These are phyloP conservation scores for Massarina eburnea DNA, from an alignment of 2,329 filamentous ascomycete species.

Conservation along the genomic window DNA sequence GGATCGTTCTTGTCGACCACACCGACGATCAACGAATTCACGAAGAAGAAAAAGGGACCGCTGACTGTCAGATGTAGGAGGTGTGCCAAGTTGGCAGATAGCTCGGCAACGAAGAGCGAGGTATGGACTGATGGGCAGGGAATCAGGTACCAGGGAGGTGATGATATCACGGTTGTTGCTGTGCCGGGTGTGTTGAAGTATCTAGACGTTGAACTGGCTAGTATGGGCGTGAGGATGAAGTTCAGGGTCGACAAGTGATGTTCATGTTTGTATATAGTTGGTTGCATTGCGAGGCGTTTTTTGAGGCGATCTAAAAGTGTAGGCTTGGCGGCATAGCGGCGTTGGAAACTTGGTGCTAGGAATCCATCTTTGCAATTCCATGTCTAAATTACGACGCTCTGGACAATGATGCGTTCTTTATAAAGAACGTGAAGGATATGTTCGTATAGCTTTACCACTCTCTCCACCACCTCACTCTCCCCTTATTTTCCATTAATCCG, in stretches of 20 bases:
- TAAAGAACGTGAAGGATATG: too few relatives aligned
- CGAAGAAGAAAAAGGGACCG: conserved; percentile 61
- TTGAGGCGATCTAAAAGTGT: not conserved
- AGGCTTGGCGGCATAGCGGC: not conserved
- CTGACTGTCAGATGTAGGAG: conserved; percentile 78
- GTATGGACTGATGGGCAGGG: conserved; percentile 91
- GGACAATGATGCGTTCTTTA: too few relatives aligned
- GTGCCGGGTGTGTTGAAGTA: conserved; percentile 92
- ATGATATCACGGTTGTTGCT: conserved; percentile 86
- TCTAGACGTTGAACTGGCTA: conserved; percentile 90
- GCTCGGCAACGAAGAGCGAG: conserved; percentile 62
- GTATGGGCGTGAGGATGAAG: conserved; percentile 95
- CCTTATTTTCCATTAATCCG: not conserved
- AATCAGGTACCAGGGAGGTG: conserved; percentile 80
- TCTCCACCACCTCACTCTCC: not conserved
- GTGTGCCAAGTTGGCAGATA: conserved; percentile 64
- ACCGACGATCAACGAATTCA: conserved; percentile 63
- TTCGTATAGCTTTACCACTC: not conserved
- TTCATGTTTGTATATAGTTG: not conserved
- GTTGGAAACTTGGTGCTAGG: not conserved
- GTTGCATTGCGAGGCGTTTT: not conserved
- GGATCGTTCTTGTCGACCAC: conserved; percentile 90
- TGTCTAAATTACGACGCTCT: too few relatives aligned
- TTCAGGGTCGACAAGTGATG: conserved; percentile 70
- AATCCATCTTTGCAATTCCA: not conserved